Evolutionary conservation across 345 rosid species (phyloP).

Genomic region (Viola odorata): DNA sequence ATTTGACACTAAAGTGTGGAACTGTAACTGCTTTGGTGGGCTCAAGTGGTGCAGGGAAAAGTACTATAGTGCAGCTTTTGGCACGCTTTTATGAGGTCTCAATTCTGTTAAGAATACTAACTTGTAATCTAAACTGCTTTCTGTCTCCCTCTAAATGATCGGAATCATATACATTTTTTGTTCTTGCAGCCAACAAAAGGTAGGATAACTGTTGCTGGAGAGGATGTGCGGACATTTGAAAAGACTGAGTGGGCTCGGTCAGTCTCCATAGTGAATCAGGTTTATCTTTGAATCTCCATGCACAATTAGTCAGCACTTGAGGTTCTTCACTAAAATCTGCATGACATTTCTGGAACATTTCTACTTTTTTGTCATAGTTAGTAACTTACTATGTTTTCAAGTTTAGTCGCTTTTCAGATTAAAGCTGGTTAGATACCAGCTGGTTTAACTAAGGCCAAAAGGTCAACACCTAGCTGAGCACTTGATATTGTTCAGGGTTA

Average conservation of each 20-base stretch:
- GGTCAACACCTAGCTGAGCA: too few species aligned
- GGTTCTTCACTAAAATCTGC: too few species aligned
- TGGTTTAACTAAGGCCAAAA: too few species aligned
- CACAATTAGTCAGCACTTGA: too few species aligned
- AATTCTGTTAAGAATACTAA: slow-evolving; percentile 1
- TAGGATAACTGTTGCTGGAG: slow-evolving; percentile 75
- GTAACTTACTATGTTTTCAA: too few species aligned
- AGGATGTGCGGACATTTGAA: slow-evolving; percentile 87
- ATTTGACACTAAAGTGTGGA: slow-evolving; percentile 65
- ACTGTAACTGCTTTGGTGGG: slow-evolving; percentile 94
- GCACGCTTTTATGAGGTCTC: slow-evolving; percentile 91
- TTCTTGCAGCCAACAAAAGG: slow-evolving; percentile 77
- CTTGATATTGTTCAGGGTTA: too few species aligned
- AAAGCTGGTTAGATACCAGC: too few species aligned
- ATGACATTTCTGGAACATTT: too few species aligned
- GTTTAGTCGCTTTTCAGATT: too few species aligned
- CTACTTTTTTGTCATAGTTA: too few species aligned
- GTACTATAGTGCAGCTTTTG: slow-evolving; percentile 88
- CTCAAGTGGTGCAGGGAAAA: slow-evolving; percentile 95
- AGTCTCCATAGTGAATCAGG: slow-evolving; percentile 95
- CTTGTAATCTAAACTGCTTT: slow-evolving; percentile 1
- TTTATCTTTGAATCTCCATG: slow-evolving; percentile 21
- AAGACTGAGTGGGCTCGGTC: slow-evolving; percentile 88
- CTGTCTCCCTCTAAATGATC: slow-evolving; percentile 2
- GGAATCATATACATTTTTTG: slow-evolving; percentile 11